A percentile compares a stretch with the other conserved stretches of the same genome.
These are phyloP conservation scores for Fusarium sororula DNA, from an alignment of 2,329 filamentous ascomycete species.

Conservation along the genomic window DNA sequence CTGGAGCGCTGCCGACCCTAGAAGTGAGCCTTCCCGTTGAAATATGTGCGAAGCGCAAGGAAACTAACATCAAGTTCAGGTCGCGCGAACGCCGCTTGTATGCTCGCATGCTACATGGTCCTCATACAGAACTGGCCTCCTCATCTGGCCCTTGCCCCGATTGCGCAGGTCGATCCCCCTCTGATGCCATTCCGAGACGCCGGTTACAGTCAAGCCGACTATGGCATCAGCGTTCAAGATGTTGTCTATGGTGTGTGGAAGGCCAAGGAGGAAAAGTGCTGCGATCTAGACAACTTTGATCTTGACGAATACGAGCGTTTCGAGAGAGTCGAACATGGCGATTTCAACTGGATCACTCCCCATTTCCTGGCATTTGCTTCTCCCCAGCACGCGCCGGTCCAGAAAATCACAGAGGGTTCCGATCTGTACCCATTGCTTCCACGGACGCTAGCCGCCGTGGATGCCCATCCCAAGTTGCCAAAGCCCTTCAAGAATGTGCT, in stretches of 20 bases:
- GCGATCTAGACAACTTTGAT: conserved; percentile 91
- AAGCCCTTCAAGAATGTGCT: conserved; percentile 96
- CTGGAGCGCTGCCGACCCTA: conserved; percentile 91
- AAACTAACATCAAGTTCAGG: conserved; percentile 56
- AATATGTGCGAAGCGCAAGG: background rate
- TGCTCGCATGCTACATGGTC: conserved; percentile 98
- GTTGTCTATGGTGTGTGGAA: conserved; percentile 99
- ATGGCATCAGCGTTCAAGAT: conserved; percentile 94
- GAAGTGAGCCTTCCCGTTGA: conserved; percentile 69
- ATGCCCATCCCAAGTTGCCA: conserved; percentile 75
- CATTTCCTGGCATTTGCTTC: conserved; percentile 97
- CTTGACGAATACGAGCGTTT: conserved; percentile 97
- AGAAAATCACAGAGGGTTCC: conserved; percentile 76
- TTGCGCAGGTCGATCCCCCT: conserved; percentile 95
- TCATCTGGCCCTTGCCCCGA: conserved; percentile 92
- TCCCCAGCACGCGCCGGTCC: conserved; percentile 82
- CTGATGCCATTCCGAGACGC: conserved; percentile 99
- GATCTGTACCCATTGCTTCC: conserved; percentile 80
- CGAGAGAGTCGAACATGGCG: conserved; percentile 95
- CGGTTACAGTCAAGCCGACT: conserved; percentile 98
- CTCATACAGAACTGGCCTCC: conserved; percentile 98
- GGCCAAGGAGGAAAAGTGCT: conserved; percentile 94
- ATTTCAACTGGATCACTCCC: conserved; percentile 99
- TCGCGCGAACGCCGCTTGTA: conserved; percentile 91
- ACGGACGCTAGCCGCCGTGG: conserved; percentile 76